These are phyloP conservation scores for Naganishia randhawae DNA, from an alignment of 768 basidiomycete species.

Conservation along the genomic window DNA sequence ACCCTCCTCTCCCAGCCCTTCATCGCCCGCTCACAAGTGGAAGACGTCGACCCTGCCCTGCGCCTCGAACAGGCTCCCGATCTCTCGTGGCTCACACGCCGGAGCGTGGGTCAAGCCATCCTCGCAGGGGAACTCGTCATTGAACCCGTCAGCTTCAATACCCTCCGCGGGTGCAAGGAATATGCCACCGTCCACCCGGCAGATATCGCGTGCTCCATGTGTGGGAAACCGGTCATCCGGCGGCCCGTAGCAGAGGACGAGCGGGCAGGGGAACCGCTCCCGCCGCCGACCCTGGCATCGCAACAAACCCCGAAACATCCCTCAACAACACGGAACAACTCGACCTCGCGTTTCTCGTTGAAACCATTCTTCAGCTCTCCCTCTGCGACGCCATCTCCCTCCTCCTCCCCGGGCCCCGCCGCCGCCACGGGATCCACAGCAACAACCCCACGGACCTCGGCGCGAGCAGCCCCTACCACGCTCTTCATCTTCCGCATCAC, in stretches of 20 bases:
- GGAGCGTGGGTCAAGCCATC: slow-evolving; percentile 77
- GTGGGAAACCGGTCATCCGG: slow-evolving; percentile 60
- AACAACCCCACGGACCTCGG: slow-evolving; percentile 37
- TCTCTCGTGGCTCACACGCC: slow-evolving; percentile 86
- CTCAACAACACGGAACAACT: slow-evolving; percentile 34
- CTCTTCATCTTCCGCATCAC: slow-evolving; percentile 51
- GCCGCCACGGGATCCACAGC: no score
- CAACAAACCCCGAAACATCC: no score
- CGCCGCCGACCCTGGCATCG: no score
- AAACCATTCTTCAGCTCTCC: slow-evolving; percentile 50
- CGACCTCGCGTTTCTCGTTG: slow-evolving; percentile 50
- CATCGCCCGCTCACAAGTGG: slow-evolving; percentile 66
- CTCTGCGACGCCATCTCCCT: slow-evolving; percentile 44
- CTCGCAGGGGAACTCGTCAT: slow-evolving; percentile 80
- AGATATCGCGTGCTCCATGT: slow-evolving; percentile 73
- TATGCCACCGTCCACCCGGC: slow-evolving; percentile 50
- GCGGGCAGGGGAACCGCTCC: slow-evolving; percentile 34
- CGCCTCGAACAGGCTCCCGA: slow-evolving; percentile 91
- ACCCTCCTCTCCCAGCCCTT: slow-evolving; percentile 75
- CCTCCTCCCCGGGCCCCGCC: slow-evolving; percentile 34
- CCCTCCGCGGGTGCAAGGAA: slow-evolving; percentile 60
- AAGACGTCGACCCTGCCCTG: slow-evolving; percentile 90
- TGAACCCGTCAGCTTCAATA: slow-evolving; percentile 70
- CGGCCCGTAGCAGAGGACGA: slow-evolving; percentile 35
- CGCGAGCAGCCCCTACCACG: slow-evolving; percentile 28